A percentile compares a stretch with the other conserved stretches of the same genome.
These are phyloP conservation scores for Scutellaria barbata DNA, from an alignment of 257 asterid species.

Conservation along the genomic window DNA sequence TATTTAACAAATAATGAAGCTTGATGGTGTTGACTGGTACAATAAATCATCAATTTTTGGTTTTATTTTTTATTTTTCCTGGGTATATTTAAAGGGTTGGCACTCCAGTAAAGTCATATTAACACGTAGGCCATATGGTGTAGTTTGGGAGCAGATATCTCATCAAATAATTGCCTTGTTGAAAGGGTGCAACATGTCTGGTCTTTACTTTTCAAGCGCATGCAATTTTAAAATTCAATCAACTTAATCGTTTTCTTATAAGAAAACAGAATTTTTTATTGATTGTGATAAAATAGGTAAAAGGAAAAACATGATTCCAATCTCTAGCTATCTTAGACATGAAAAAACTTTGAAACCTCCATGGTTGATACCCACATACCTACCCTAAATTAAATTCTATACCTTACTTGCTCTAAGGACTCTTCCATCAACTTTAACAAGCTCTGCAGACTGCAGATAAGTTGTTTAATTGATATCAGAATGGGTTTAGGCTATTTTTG, in stretches of 20 bases:
- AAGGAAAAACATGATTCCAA: no score
- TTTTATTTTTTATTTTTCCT: neutral
- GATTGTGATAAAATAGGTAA: no score
- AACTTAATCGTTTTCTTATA: neutral
- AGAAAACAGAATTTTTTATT: no score
- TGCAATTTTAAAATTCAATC: slow-evolving; percentile 11
- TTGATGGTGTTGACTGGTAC: slow-evolving; percentile 26
- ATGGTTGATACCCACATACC: no score
- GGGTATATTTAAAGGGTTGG: slow-evolving; percentile 8
- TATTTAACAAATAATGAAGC: slow-evolving; percentile 8
- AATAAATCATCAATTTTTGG: neutral
- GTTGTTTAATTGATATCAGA: slow-evolving; percentile 25
- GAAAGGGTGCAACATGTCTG: neutral
- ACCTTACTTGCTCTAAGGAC: no score
- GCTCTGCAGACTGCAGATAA: slow-evolving; percentile 16
- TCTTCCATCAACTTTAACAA: neutral
- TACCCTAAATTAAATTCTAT: no score
- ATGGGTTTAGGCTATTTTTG: slow-evolving; percentile 3
- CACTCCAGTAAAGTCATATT: slow-evolving; percentile 10
- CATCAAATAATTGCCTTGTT: neutral
- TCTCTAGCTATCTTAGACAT: no score
- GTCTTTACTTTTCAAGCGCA: slow-evolving; percentile 10
- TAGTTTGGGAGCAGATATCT: neutral
- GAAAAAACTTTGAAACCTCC: no score
- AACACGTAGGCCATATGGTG: neutral